phyloP scores from a whole-genome alignment of 2,329 filamentous ascomycete species.

The Apiospora koreana region DNA sequence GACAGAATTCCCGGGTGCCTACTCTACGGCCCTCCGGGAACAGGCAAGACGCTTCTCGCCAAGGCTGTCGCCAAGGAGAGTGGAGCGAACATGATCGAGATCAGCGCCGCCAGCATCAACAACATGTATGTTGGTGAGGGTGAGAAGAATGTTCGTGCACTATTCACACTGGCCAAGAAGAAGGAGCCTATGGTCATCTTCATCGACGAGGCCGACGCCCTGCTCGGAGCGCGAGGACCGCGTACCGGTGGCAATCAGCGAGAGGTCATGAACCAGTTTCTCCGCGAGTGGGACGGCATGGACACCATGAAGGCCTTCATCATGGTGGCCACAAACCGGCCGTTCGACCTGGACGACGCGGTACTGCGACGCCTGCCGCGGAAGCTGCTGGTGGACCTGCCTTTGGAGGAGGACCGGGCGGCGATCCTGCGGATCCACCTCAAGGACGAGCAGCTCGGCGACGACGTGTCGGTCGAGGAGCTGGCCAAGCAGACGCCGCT shows the following conservation, averaged over 20 bases:
- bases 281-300: slow-evolving; percentile 96
- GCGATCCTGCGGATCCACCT: slow-evolving; percentile 74
- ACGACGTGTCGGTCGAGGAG: slow-evolving; percentile 59
- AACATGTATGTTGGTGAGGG: slow-evolving; percentile 96
- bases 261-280: slow-evolving; percentile 94
- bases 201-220: slow-evolving; percentile 93
- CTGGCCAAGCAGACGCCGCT: slow-evolving; percentile 70
- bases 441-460: slow-evolving; percentile 64
- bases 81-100: slow-evolving; percentile 76
- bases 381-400: slow-evolving; percentile 73
- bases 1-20: slow-evolving; percentile 90
- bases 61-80: slow-evolving; percentile 70
- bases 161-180: slow-evolving; percentile 90
- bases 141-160: slow-evolving; percentile 92
- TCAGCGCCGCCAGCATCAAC: slow-evolving; percentile 88
- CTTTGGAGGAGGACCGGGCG: slow-evolving; percentile 64
- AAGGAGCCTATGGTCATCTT: slow-evolving; percentile 92
- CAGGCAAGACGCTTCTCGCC: slow-evolving; percentile 70
- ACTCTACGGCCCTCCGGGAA: slow-evolving; percentile 85
- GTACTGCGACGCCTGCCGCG: slow-evolving; percentile 76
- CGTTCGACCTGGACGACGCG: slow-evolving; percentile 91
- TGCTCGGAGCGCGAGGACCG: slow-evolving; percentile 76
- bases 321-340: slow-evolving; percentile 96
- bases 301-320: slow-evolving; percentile 83
- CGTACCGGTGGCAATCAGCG: slow-evolving; percentile 70